Percentiles rank a stretch among this genome's conserved stretches.
Evolutionary conservation across 306 rosid species (phyloP).

Genomic region (Cucurbita pepo): DNA sequence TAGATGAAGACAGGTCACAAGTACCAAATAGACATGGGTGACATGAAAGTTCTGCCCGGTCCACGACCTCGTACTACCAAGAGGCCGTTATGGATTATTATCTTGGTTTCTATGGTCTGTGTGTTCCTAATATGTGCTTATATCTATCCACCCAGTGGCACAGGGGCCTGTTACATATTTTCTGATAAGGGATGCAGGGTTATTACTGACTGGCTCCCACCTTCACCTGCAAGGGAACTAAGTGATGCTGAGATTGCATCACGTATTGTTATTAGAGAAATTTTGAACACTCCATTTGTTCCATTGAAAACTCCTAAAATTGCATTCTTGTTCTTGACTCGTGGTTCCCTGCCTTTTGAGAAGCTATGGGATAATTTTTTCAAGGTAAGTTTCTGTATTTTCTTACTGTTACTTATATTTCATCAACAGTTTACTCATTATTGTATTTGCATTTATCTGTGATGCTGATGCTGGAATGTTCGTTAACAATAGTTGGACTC

Average conservation of each 20-base stretch:
- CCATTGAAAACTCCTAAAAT: slow-evolving; percentile 43
- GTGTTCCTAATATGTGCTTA: slow-evolving; percentile 66
- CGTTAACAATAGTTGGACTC: background rate
- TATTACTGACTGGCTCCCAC: slow-evolving; percentile 76
- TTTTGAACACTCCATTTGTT: slow-evolving; percentile 37
- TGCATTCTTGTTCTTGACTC: slow-evolving; percentile 91
- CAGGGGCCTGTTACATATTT: slow-evolving; percentile 63
- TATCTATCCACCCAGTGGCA: slow-evolving; percentile 59
- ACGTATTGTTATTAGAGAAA: slow-evolving; percentile 56
- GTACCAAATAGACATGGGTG: slow-evolving; percentile 71
- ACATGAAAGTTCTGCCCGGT: slow-evolving; percentile 60
- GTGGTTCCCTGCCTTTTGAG: slow-evolving; percentile 79
- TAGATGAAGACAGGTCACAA: slow-evolving; percentile 63
- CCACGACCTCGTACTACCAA: slow-evolving; percentile 75
- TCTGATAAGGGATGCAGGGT: slow-evolving; percentile 69
- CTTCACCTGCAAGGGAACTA: slow-evolving; percentile 55
- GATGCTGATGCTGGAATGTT: background rate
- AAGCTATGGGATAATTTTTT: slow-evolving; percentile 89
- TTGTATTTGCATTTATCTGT: background rate
- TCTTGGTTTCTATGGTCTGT: slow-evolving; percentile 68
- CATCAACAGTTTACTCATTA: background rate
- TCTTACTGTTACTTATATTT: background rate
- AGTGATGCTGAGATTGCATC: slow-evolving; percentile 80
- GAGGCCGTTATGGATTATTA: slow-evolving; percentile 83
- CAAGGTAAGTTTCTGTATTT: slow-evolving; percentile 38